A percentile compares a stretch with the other conserved stretches of the same genome.
These are phyloP conservation scores for Parachaetomium inaequale DNA, from an alignment of 495 filamentous ascomycete species.

Conservation along the genomic window DNA sequence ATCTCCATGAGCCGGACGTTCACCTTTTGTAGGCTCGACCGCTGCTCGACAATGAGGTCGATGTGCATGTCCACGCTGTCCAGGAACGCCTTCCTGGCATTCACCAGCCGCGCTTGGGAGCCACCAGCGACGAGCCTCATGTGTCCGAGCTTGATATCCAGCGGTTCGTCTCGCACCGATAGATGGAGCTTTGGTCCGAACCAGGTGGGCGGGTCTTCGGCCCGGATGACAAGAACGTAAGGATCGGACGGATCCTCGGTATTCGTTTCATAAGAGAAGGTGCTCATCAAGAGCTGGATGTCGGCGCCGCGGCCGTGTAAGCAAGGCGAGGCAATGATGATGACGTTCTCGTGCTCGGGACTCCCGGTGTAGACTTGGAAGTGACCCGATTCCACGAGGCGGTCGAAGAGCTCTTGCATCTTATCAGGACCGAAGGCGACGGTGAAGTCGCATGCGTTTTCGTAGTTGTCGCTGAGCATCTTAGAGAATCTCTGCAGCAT, in stretches of 20 bases:
- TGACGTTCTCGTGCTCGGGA: slow-evolving; percentile 68
- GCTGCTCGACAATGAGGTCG: slow-evolving; percentile 82
- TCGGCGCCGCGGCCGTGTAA: slow-evolving; percentile 70
- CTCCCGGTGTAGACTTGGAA: slow-evolving; percentile 70
- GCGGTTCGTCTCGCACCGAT: slow-evolving; percentile 68
- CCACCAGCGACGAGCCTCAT: slow-evolving; percentile 88
- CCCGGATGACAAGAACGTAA: slow-evolving; percentile 80
- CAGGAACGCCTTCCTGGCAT: slow-evolving; percentile 71
- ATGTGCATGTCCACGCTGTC: slow-evolving; percentile 75
- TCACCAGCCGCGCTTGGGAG: slow-evolving; percentile 70
- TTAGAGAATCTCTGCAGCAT: slow-evolving; percentile 74
- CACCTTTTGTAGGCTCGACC: slow-evolving; percentile 89
- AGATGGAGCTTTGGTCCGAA: slow-evolving; percentile 70
- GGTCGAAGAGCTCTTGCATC: slow-evolving; percentile 70
- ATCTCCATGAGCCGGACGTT: slow-evolving; percentile 90
- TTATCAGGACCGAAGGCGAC: slow-evolving; percentile 63
- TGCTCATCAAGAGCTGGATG: slow-evolving; percentile 80
- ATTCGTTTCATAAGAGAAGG: slow-evolving; percentile 78
- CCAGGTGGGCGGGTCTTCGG: slow-evolving; percentile 77
- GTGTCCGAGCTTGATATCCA: slow-evolving; percentile 82
- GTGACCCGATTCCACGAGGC: slow-evolving; percentile 79
- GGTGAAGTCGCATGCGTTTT: slow-evolving; percentile 93
- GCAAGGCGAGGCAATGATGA: slow-evolving; percentile 79
- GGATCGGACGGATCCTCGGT: slow-evolving; percentile 68
- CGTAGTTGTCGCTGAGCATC: slow-evolving; percentile 85